These are phyloP conservation scores for Didymella pinodella DNA, from an alignment of 2,329 filamentous ascomycete genomes.

Conservation along the genomic window DNA sequence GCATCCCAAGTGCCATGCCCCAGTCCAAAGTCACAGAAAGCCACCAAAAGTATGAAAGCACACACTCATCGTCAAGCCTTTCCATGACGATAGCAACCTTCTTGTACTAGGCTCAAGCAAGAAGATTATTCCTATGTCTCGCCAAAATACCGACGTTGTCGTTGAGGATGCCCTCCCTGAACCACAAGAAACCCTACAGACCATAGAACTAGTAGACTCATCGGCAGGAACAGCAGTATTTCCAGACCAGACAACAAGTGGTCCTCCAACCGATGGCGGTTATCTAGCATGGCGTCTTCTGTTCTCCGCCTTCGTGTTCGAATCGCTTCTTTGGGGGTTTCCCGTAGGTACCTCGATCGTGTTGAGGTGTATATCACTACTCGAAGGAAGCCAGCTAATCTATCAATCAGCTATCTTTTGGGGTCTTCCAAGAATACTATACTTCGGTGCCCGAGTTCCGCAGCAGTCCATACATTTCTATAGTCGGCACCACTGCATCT, in stretches of 20 bases:
- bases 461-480: constrained; percentile 23
- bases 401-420: constrained; percentile 25
- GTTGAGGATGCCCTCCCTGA: neutral
- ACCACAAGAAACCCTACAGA: neutral
- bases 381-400: neutral
- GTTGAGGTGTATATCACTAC: neutral
- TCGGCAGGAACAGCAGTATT: neutral
- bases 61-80: neutral
- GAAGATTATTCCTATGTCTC: neutral
- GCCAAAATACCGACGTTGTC: neutral
- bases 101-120: neutral
- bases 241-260: constrained; percentile 6
- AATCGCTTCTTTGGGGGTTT: constrained; percentile 54
- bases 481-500: constrained; percentile 32
- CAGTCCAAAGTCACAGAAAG: neutral
- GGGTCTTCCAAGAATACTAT: constrained; percentile 38
- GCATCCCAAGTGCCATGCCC: neutral
- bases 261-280: constrained; percentile 27
- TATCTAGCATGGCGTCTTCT: constrained; percentile 59
- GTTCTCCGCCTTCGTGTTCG: constrained; percentile 58
- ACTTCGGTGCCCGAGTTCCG: constrained; percentile 20
- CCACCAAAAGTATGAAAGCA: neutral
- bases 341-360: constrained; percentile 4
- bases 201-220: neutral
- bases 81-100: neutral